Percentiles rank a stretch among this genome's conserved stretches.
These are phyloP conservation scores for Fraxinus velutina DNA, from an alignment of 305 asterid species.

Conservation along the genomic window DNA sequence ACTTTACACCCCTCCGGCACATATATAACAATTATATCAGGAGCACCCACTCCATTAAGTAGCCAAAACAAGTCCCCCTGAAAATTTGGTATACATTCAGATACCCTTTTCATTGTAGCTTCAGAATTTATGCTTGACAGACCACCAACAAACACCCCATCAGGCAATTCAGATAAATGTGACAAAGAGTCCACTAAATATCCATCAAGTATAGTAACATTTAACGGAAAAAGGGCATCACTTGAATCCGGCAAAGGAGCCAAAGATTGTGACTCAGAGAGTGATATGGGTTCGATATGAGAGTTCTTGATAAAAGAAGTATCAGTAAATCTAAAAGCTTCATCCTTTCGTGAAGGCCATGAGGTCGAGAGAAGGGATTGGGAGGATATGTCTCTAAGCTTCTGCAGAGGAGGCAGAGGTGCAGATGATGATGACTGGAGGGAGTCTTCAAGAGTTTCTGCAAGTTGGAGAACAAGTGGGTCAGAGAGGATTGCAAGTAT, in stretches of 20 bases:
- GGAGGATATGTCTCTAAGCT: conserved; percentile 62
- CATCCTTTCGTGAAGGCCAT: conserved; percentile 90
- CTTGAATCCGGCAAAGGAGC: conserved; percentile 24
- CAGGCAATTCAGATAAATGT: conserved; percentile 46
- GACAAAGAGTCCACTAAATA: conserved; percentile 49
- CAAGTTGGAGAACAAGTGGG: conserved; percentile 77
- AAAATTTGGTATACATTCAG: conserved; percentile 50
- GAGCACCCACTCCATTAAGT: conserved; percentile 89
- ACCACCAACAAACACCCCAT: conserved; percentile 68
- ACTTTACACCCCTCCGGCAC: conserved; percentile 86
- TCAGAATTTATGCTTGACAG: conserved; percentile 52
- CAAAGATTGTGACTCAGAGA: conserved; percentile 30
- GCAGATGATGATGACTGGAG: conserved; percentile 41
- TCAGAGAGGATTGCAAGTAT: conserved; percentile 62
- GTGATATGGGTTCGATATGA: conserved; percentile 49
- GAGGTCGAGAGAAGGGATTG: conserved; percentile 69
- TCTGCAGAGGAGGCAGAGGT: conserved; percentile 57
- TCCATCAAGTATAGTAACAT: conserved; percentile 66
- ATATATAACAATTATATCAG: conserved; percentile 67
- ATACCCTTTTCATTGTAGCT: conserved; percentile 52
- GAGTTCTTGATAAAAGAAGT: conserved; percentile 69
- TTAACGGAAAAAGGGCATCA: conserved; percentile 46
- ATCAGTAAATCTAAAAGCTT: conserved; percentile 81
- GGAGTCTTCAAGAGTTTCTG: conserved; percentile 85
- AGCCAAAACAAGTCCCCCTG: conserved; percentile 87